Base-by-base conservation (phyloP, 257 asterid species). In the Linaria vulgaris region DNA sequence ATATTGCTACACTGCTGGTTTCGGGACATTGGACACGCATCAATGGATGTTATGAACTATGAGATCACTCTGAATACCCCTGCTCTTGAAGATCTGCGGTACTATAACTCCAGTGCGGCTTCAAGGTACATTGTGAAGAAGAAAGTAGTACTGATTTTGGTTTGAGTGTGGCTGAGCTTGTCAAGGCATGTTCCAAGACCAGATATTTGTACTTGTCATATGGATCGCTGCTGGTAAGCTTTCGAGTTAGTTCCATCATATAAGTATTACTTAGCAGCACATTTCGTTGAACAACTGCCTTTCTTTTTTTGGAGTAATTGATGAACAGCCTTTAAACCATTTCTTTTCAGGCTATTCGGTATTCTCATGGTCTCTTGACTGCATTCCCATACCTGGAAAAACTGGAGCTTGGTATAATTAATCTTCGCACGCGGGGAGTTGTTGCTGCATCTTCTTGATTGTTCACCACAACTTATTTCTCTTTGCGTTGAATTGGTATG, bases 401-500 rank as follows among this genome's bases (percentile, higher is more conserved):
- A 0, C 15, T 55, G 61, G 22, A n/a, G 21, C 20, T 55, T 25
- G 31, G 44, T 25, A 10, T 24, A 0, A 19, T 55, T 55, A 21
- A 23, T 27, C 43, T 20, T 13, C 21, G 39, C 4, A 31, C 11
- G 0, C 27, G 61, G 44, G 20, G 22, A n/a, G 14, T n/a, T 31
- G 13, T 12, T 55, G 44, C 24, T 17, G 7, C 22, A 55, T 9
- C n/a, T 55, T 15, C 44, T 55, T 55, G 21, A 55, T 14, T 25
- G 12, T 25, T 2, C 61, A 31, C 61, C 61, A 31, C 14, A 25
- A 3, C 3, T 55, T 31, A 0, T 12, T 9, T 12, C 22, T 5
- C 61, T 55, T 55, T 16, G 20, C 21, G 12, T 55, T 14, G 61
- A 55, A 31, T 9, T 24, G 61, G 61, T 55, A 21, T 55, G 44